Evolutionary conservation across 331 rosid species (phyloP).

Genomic region (Acacia concinna): DNA sequence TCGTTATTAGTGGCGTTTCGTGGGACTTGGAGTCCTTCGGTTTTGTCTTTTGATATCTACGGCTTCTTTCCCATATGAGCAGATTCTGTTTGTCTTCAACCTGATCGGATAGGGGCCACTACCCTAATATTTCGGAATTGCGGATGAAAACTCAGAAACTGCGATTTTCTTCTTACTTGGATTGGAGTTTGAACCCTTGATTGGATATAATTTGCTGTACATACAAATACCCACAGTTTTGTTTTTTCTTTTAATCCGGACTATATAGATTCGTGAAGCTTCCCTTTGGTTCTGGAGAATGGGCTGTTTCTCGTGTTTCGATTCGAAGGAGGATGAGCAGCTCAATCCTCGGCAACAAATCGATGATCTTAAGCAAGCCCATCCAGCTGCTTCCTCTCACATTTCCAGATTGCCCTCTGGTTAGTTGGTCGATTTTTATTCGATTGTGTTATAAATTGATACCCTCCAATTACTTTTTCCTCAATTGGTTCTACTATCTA

Average conservation of each 20-base stretch:
- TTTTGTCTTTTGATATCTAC: conserved; percentile 32
- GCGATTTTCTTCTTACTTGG: conserved; percentile 23
- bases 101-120: conserved; percentile 14
- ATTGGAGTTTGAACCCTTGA: conserved; percentile 36
- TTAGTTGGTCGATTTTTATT: conserved; percentile 33
- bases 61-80: background rate
- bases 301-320: conserved; percentile 96
- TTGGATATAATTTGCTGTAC: conserved; percentile 13
- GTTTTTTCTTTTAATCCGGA: background rate
- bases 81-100: conserved; percentile 17
- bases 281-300: conserved; percentile 40
- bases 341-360: conserved; percentile 62
- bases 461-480: background rate
- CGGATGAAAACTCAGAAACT: conserved; percentile 13
- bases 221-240: background rate
- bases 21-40: conserved; percentile 37
- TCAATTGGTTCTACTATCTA: background rate
- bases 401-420: conserved; percentile 79
- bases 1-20: conserved; percentile 34
- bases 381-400: conserved; percentile 48
- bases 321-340: conserved; percentile 84
- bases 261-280: background rate
- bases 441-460: background rate
- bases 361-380: conserved; percentile 55
- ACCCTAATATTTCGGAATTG: conserved; percentile 25